phyloP scores from a whole-genome alignment of 176 grass and related monocot genomes.

The Pontederia paniculata region DNA sequence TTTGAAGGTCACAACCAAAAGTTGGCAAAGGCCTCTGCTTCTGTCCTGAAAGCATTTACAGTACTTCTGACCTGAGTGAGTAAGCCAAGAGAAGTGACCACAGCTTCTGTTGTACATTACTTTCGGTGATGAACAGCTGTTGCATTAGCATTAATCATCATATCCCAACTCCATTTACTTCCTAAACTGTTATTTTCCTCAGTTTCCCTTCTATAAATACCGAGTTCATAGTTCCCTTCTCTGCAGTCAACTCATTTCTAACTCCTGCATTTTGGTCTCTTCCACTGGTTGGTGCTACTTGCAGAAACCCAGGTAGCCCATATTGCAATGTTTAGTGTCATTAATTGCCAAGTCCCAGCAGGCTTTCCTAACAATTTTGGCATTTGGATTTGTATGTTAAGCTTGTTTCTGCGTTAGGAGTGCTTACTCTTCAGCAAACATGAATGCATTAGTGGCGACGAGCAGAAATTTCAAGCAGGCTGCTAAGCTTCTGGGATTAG shows the following conservation, averaged over 20 bases:
- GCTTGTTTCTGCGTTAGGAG: not conserved
- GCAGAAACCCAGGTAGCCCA: not conserved
- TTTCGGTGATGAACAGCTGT: not conserved
- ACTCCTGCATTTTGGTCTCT: not conserved
- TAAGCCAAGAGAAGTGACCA: too few relatives aligned
- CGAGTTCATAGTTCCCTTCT: not conserved
- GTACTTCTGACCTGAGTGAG: too few relatives aligned
- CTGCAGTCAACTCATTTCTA: not conserved
- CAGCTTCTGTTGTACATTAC: not conserved
- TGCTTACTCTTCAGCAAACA: not conserved
- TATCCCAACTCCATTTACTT: not conserved
- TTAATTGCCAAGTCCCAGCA: not conserved
- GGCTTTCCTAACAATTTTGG: not conserved
- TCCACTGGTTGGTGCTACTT: not conserved
- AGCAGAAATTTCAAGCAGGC: slow-evolving; percentile 21
- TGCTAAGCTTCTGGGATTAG: slow-evolving; percentile 19
- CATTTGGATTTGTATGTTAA: not conserved
- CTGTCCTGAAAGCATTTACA: too few relatives aligned
- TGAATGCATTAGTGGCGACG: slow-evolving; percentile 15
- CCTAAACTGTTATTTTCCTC: not conserved
- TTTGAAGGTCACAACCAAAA: too few relatives aligned
- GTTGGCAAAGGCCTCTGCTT: too few relatives aligned
- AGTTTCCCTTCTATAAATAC: too few relatives aligned
- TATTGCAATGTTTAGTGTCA: not conserved
- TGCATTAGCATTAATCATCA: not conserved